phyloP scores from a whole-genome alignment of 2,329 filamentous ascomycete genomes.

The Fonsecaea multimorphosa region DNA sequence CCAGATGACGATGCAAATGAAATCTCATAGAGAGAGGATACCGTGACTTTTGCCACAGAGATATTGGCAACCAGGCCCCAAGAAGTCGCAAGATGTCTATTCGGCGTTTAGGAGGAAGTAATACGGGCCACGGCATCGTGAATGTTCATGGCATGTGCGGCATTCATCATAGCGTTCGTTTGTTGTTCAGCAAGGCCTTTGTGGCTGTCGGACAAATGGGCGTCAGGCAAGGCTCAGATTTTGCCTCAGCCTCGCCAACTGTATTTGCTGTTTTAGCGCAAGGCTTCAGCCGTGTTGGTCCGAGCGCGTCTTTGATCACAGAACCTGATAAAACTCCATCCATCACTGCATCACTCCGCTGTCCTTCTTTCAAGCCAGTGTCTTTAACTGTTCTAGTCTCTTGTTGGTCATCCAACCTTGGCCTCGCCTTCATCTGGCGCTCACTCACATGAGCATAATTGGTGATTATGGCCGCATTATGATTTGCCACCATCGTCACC shows the following conservation, averaged over 20 bases:
- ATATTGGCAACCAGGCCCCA: neutral
- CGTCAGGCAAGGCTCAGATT: neutral
- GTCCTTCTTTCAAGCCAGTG: neutral
- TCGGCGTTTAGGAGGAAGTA: neutral
- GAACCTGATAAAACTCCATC: constrained; percentile 5
- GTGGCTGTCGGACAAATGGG: constrained; percentile 4
- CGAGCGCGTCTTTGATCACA: constrained; percentile 13
- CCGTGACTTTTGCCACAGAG: neutral
- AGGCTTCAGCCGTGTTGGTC: constrained; percentile 23
- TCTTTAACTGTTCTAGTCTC: neutral
- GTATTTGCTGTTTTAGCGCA: constrained; percentile 21
- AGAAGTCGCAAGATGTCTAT: neutral
- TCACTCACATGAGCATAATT: neutral
- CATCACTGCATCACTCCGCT: neutral
- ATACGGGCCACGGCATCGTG: neutral
- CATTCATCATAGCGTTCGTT: neutral
- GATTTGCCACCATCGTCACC: constrained; percentile 28
- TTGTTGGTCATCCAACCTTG: neutral
- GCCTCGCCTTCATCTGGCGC: neutral
- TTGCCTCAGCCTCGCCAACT: constrained; percentile 12
- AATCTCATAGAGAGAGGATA: neutral
- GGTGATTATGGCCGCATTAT: constrained; percentile 9
- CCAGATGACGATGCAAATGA: constrained; percentile 48
- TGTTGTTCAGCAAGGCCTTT: neutral
- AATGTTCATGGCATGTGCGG: neutral